These are phyloP conservation scores for Rubia balearica DNA, from an alignment of 305 asterid genomes.

Conservation along the genomic window DNA sequence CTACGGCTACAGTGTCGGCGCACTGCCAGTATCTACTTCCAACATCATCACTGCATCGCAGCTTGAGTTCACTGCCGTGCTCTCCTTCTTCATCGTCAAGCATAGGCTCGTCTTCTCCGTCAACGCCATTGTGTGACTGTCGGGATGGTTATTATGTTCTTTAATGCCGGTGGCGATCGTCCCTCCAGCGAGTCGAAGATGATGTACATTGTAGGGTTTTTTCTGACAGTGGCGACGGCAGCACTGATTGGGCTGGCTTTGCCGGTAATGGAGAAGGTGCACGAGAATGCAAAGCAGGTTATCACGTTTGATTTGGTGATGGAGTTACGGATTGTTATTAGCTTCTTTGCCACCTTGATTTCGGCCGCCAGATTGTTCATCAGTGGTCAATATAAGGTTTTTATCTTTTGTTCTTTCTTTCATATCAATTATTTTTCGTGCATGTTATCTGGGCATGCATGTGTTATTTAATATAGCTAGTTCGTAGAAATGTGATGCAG, in stretches of 20 bases:
- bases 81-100: constrained; percentile 23
- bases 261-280: too few relatives aligned
- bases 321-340: constrained; percentile 23
- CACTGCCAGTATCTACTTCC: constrained; percentile 24
- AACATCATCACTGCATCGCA: constrained; percentile 10
- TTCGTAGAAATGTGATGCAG: too few relatives aligned
- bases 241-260: constrained; percentile 16
- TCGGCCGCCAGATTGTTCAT: constrained; percentile 19
- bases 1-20: constrained; percentile 6
- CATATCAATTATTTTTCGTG: background rate
- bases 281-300: too few relatives aligned
- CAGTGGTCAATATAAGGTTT: constrained; percentile 16
- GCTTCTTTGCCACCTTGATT: constrained; percentile 21
- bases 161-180: constrained; percentile 10
- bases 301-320: constrained; percentile 12
- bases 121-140: constrained; percentile 14
- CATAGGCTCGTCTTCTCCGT: constrained; percentile 21
- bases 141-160: constrained; percentile 14
- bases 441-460: background rate
- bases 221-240: constrained; percentile 16
- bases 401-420: background rate
- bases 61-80: constrained; percentile 18
- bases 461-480: background rate
- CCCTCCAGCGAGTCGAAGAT: constrained; percentile 18
- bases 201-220: constrained; percentile 23